Conservation (phyloP, 2,329 filamentous ascomycete species). For the Fusarium cicatricum region DNA sequence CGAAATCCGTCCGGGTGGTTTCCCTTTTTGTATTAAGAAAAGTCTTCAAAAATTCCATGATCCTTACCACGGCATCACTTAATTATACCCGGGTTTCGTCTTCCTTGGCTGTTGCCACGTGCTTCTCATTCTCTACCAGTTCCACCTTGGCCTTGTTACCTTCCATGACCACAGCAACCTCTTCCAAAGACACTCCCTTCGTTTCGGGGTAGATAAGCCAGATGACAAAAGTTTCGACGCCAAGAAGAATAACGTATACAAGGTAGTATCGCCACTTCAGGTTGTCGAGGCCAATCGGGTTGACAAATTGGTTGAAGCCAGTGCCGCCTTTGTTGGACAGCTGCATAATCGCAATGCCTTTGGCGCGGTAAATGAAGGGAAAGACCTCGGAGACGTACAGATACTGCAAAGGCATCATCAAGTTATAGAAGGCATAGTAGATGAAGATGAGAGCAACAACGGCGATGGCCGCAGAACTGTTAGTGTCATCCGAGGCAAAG, state of each 20-base stretch:
- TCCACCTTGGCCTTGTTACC: conserved; percentile 19
- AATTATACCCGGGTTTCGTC: too few relatives aligned
- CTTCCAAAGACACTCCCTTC: conserved; percentile 15
- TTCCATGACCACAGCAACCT: conserved; percentile 17
- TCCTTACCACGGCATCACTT: too few relatives aligned
- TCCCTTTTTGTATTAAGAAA: too few relatives aligned
- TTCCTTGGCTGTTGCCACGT: too few relatives aligned
- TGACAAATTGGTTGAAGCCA: conserved; percentile 39
- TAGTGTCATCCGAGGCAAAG: conserved; percentile 36
- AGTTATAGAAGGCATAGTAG: conserved; percentile 49
- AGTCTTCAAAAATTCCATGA: too few relatives aligned
- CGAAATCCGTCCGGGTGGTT: too few relatives aligned
- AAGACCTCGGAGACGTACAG: conserved; percentile 42
- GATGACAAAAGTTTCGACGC: conserved; percentile 19
- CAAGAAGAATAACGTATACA: conserved; percentile 49
- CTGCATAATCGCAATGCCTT: conserved; percentile 32
- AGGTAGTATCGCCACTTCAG: conserved; percentile 53
- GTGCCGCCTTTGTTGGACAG: conserved; percentile 23
- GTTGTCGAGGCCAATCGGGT: conserved; percentile 49
- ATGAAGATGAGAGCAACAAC: conserved; percentile 50
- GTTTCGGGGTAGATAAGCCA: conserved; percentile 22
- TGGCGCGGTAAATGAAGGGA: conserved; percentile 32
- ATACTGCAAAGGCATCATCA: conserved; percentile 44
- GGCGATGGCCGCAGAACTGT: conserved; percentile 20
- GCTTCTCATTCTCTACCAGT: neutral